Conservation (phyloP, 306 rosid genomes). For the Alnus glutinosa region DNA sequence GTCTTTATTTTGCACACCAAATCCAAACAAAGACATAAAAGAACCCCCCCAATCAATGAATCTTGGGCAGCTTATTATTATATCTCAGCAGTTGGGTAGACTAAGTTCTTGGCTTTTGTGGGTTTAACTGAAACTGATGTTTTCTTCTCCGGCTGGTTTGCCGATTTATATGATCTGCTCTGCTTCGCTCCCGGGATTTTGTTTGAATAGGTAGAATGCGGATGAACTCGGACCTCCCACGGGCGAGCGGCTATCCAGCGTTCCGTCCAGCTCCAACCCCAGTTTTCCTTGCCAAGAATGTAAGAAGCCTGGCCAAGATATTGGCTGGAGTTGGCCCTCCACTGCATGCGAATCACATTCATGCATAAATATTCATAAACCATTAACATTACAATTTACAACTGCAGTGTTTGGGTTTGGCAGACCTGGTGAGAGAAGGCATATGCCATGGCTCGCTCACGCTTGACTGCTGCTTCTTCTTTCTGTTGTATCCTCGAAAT, state of each 20-base stretch:
- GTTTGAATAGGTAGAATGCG: constrained; percentile 44
- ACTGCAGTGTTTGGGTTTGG: not conserved
- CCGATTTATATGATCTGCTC: constrained; percentile 31
- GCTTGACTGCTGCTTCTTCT: constrained; percentile 72
- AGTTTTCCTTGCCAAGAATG: constrained; percentile 60
- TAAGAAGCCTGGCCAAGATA: constrained; percentile 64
- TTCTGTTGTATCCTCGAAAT: constrained; percentile 59
- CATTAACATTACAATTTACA: not conserved
- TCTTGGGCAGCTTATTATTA: constrained; percentile 25
- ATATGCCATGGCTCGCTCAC: constrained; percentile 84
- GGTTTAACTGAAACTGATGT: constrained; percentile 25
- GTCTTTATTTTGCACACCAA: not conserved
- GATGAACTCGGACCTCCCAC: constrained; percentile 61
- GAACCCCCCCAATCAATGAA: not conserved
- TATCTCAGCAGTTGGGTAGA: constrained; percentile 22
- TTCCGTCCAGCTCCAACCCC: constrained; percentile 93
- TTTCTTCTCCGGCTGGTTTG: constrained; percentile 33
- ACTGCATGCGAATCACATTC: constrained; percentile 57
- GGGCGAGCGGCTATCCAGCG: constrained; percentile 94
- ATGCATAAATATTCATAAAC: constrained; percentile 1
- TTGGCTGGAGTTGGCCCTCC: constrained; percentile 81
- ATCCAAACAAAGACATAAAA: not conserved
- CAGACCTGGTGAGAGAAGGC: constrained; percentile 85
- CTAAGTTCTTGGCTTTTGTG: constrained; percentile 48
- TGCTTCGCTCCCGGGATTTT: constrained; percentile 41